Evolutionary conservation across 768 basidiomycete genomes (phyloP).

Genomic region (Saitozyma podzolica): DNA sequence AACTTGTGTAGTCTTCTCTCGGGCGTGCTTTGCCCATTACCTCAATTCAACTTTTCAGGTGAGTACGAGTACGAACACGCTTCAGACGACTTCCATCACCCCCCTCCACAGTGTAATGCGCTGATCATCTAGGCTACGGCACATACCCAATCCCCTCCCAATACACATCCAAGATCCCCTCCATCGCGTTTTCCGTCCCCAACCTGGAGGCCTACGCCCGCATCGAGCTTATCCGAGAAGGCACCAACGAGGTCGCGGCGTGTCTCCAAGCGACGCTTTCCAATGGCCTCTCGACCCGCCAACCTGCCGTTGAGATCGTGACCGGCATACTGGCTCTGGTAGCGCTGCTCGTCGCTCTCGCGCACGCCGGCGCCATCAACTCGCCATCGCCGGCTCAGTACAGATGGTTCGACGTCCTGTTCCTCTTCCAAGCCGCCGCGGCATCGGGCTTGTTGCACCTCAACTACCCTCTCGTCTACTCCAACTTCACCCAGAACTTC

Average conservation of each 20-base stretch:
- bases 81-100: too few species aligned
- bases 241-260: conserved; percentile 72
- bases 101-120: neutral
- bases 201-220: conserved; percentile 89
- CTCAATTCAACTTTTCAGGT: conserved; percentile 85
- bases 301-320: conserved; percentile 73
- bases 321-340: conserved; percentile 62
- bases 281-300: conserved; percentile 83
- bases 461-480: conserved; percentile 83
- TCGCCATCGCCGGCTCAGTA: conserved; percentile 63
- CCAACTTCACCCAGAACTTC: conserved; percentile 80
- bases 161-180: conserved; percentile 64
- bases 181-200: conserved; percentile 80
- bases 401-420: conserved; percentile 77
- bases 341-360: conserved; percentile 61
- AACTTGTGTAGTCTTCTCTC: conserved; percentile 76
- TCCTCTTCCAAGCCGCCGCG: conserved; percentile 81
- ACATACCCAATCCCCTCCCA: conserved; percentile 47
- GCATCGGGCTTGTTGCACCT: conserved; percentile 73
- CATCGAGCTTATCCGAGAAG: conserved; percentile 67
- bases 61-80: conserved; percentile 12
- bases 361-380: conserved; percentile 52
- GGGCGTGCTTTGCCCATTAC: conserved; percentile 76
- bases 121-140: conserved; percentile 37
- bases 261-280: conserved; percentile 89